phyloP scores from a whole-genome alignment of 1,284 basidiomycete species.

The Ustilago trichophora region DNA sequence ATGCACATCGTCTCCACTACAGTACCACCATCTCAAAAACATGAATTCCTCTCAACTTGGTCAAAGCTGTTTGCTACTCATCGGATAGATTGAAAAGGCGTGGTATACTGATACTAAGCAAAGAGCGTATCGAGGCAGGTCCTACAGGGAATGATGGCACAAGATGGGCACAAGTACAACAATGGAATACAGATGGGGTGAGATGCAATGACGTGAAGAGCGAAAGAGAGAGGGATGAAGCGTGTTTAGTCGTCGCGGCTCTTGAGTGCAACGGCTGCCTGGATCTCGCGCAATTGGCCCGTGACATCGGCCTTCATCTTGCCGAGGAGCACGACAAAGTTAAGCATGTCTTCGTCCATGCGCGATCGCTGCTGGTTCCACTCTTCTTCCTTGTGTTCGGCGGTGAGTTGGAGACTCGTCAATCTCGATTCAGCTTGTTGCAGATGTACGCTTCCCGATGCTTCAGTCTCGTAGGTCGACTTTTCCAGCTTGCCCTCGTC shows the following conservation, averaged over 20 bases:
- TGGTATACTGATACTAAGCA: conserved; percentile 19
- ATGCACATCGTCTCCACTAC: too few species aligned
- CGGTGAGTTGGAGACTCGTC: conserved; percentile 41
- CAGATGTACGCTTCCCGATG: conserved; percentile 41
- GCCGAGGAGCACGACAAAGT: conserved; percentile 46
- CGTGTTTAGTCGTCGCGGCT: conserved; percentile 44
- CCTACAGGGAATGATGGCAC: conserved; percentile 8
- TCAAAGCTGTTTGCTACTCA: too few species aligned
- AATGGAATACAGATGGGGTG: background rate
- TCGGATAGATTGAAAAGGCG: background rate
- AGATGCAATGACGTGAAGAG: background rate
- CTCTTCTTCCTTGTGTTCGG: conserved; percentile 49
- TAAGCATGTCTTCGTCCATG: conserved; percentile 54
- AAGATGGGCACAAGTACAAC: background rate
- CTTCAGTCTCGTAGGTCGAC: conserved; percentile 47
- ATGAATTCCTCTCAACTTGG: too few species aligned
- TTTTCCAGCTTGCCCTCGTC: conserved; percentile 45
- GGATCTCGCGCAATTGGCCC: conserved; percentile 40
- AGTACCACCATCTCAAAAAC: too few species aligned
- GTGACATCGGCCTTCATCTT: conserved; percentile 53
- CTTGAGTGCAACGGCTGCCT: conserved; percentile 48
- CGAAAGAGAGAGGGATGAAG: background rate
- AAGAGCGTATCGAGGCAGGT: conserved; percentile 1
- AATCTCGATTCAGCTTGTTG: conserved; percentile 44
- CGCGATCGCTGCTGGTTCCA: conserved; percentile 40